Base-by-base conservation (phyloP, 257 asterid genomes). In the Echium plantagineum region DNA sequence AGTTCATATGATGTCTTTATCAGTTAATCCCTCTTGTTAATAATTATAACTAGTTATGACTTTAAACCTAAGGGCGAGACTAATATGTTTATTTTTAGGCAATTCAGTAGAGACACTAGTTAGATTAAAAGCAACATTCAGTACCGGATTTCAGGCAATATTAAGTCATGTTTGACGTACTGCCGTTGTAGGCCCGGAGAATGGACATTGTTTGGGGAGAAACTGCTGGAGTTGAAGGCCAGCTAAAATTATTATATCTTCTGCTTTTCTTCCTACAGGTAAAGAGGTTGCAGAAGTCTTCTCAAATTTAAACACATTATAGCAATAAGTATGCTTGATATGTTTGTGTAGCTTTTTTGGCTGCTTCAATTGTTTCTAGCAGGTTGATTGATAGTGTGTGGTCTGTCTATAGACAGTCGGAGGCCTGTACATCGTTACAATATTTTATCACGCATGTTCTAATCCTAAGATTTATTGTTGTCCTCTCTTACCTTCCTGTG, bases 171-270 rank as follows among this genome's bases (percentile, higher is more conserved):
- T 57, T 58, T 35, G 55, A 63, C 65, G 59, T 53, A 26, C 35
- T 63, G 63, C 66, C 51, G 59, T 54, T 84, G 62, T 62, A 90
- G 97, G 98, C 96, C 64, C 77, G 91, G 67, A 85, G 98, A 78
- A 90, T 90, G 96, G 98, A 90, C 70, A 96, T 90, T 65, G 98
- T 90, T 48, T 87, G 96, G 94, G 98, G 98, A 65, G 98, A 90
- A 74, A 87, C 98, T 32, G 91, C 96, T 66, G 98, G 95, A 66
- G 98, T 90, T 61, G 84, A 79, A 76, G 98, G 98, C 49, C 98
- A 90, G 77, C 67, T 90, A 63, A 73, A 83, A 83, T 62, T 85
- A 64, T 70, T 90, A 46, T 87, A 80, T 71, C 94, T 89, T 63
- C 70, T 90, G 62, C 85, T 90, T 55, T 87, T 90, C 46, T 52